Base-by-base conservation (phyloP, 495 filamentous ascomycete genomes). In the Xylaria telfairii region DNA sequence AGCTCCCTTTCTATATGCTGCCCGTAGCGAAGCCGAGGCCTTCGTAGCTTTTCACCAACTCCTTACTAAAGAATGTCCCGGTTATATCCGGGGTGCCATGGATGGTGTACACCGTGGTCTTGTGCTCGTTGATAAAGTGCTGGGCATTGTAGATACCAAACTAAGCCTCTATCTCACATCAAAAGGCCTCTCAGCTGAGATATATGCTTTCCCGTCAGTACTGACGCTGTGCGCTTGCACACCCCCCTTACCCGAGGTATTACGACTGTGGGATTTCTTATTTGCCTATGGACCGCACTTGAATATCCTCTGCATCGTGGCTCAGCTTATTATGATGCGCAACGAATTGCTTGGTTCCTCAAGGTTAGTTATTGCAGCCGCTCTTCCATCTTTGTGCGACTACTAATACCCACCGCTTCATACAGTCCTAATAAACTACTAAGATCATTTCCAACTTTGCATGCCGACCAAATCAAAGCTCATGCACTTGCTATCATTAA, bases 171-270 rank as follows among this genome's bases (percentile, higher is more conserved):
- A 97, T 78, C 88, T 99, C 46, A 90, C 92, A 57, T 87, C 88
- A 49, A 97, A 97, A 80, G 90, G 91, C 41, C 87, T 99, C 83
- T 90, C 92, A 68, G 96, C 96, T 2, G 92, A 97, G 81, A 89
- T 99, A 30, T 99, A 98, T 77, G 96, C 94, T n/a, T 99, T 99
- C 76, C 93, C 96, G 8, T 96, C 93, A 12, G 96, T 99, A 0
- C 84, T 98, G 46, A 99, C 96, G 0, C 85, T 98, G 21, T 97
- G 93, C 77, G 96, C 96, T 41, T 98, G 96, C 74, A 98, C 96
- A 28, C 96, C 96, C n/a, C 96, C 96, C 3, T 79, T 99, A 44
- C 96, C 95, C 0, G 95, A 99, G 76, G 96, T 99, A 7, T 82
- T 99, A 44, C 88, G 91, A 65, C 86, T 98, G n/a, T 99, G 96